A percentile compares a stretch with the other conserved stretches of the same genome.
Conservation (phyloP, 2,329 filamentous ascomycete species). For the Cladosporium cucumerinum region DNA sequence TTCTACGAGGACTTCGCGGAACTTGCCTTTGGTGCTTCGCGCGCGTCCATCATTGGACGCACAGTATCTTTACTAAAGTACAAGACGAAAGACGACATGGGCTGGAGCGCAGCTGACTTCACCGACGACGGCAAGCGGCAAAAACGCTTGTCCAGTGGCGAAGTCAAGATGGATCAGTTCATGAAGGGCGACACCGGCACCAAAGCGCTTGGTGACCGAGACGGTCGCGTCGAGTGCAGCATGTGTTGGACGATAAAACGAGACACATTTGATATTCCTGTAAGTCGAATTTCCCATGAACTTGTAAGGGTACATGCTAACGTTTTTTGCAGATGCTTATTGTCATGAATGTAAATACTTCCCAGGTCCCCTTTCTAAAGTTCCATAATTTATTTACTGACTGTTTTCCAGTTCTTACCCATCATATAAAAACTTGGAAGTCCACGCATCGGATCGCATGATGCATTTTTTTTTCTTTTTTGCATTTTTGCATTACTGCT, state of each 20-base stretch:
- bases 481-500: background rate
- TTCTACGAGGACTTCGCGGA: slow-evolving; percentile 96
- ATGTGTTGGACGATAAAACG: slow-evolving; percentile 97
- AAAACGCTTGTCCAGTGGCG: slow-evolving; percentile 21
- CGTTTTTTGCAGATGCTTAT: slow-evolving; percentile 66
- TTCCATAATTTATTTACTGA: background rate
- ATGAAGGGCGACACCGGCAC: slow-evolving; percentile 70
- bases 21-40: slow-evolving; percentile 85
- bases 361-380: background rate
- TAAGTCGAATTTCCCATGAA: background rate
- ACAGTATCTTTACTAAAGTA: slow-evolving; percentile 89
- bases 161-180: slow-evolving; percentile 27
- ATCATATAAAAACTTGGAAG: slow-evolving; percentile 11
- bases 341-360: slow-evolving; percentile 84
- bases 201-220: slow-evolving; percentile 71
- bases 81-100: slow-evolving; percentile 62
- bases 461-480: background rate
- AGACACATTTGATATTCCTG: slow-evolving; percentile 93
- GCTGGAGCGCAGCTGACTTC: slow-evolving; percentile 46
- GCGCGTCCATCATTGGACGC: slow-evolving; percentile 72
- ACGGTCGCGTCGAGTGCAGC: slow-evolving; percentile 89
- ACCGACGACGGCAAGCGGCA: slow-evolving; percentile 36
- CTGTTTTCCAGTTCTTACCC: slow-evolving; percentile 20
- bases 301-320: background rate
- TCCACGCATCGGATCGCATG: background rate